Conservation (phyloP, 2,329 filamentous ascomycete genomes). For the Claviceps citrina region DNA sequence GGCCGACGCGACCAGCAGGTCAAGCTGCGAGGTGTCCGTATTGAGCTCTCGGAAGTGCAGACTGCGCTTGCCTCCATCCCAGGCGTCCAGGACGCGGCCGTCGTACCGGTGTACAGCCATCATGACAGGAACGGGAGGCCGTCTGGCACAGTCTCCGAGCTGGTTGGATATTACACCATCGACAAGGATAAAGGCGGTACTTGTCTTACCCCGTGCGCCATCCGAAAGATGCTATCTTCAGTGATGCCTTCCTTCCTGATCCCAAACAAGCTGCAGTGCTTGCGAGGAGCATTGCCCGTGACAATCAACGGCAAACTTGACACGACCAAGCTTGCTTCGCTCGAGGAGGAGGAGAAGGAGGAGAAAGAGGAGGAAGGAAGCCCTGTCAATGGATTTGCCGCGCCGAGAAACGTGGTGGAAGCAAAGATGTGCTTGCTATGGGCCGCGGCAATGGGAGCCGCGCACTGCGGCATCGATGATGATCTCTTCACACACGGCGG, state of each 20-base stretch:
- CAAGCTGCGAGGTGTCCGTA: slow-evolving; percentile 8
- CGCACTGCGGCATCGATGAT: background rate
- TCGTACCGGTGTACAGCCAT: slow-evolving; percentile 1
- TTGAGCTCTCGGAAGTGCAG: slow-evolving; percentile 9
- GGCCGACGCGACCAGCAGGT: slow-evolving; percentile 9
- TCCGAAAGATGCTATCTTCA: slow-evolving; percentile 1
- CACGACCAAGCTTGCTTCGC: background rate
- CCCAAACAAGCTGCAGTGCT: background rate
- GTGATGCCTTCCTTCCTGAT: slow-evolving; percentile 1
- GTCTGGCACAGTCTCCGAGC: background rate
- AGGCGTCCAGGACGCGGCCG: slow-evolving; percentile 3
- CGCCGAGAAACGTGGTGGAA: background rate
- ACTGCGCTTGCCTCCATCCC: slow-evolving; percentile 3
- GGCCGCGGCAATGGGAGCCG: background rate
- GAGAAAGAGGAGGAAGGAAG: background rate
- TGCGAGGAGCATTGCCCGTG: slow-evolving; percentile 1
- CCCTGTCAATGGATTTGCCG: background rate
- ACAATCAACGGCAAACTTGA: slow-evolving; percentile 7
- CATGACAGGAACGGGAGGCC: background rate
- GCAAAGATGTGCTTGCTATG: background rate
- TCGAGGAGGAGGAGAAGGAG: background rate
- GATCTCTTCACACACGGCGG: background rate
- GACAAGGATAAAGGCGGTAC: background rate
- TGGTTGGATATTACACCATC: background rate
- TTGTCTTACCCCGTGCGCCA: background rate